Conservation (phyloP, 2,329 filamentous ascomycete species). For the Scedosporium dehoogii region DNA sequence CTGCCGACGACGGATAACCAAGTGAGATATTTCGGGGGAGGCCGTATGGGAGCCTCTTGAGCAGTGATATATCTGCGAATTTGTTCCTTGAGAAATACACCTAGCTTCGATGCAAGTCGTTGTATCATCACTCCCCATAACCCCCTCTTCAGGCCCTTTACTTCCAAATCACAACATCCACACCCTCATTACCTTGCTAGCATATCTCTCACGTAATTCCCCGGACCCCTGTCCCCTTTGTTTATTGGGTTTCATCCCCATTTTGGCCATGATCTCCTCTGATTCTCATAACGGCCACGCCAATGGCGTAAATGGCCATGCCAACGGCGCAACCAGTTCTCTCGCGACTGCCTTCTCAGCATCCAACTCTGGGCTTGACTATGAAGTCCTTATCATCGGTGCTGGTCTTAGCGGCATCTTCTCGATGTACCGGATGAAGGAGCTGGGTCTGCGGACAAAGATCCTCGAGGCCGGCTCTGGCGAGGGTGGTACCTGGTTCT, state of each 20-base stretch:
- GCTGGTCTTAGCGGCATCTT: conserved; percentile 31
- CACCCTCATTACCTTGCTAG: neutral
- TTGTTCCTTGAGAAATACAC: neutral
- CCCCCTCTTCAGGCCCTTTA: neutral
- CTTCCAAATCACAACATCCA: neutral
- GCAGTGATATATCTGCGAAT: neutral
- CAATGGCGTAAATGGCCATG: conserved; percentile 1
- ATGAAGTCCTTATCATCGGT: conserved; percentile 28
- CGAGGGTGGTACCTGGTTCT: conserved; percentile 36
- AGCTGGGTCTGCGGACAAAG: conserved; percentile 24
- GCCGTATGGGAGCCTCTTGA: neutral
- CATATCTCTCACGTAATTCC: neutral
- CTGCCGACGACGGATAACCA: neutral
- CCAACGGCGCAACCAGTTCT: neutral
- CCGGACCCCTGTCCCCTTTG: conserved; percentile 2
- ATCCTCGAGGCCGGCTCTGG: conserved; percentile 29
- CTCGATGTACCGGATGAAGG: conserved; percentile 26
- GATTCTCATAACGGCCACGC: conserved; percentile 10
- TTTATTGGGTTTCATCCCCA: neutral
- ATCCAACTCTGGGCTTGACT: conserved; percentile 14
- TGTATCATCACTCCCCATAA: conserved; percentile 5
- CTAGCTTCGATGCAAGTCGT: neutral
- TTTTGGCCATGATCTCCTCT: neutral
- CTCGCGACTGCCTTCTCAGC: neutral
- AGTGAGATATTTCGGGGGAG: neutral